These are phyloP conservation scores for Epicoccum nigrum DNA, from an alignment of 2,329 filamentous ascomycete species.

Conservation along the genomic window DNA sequence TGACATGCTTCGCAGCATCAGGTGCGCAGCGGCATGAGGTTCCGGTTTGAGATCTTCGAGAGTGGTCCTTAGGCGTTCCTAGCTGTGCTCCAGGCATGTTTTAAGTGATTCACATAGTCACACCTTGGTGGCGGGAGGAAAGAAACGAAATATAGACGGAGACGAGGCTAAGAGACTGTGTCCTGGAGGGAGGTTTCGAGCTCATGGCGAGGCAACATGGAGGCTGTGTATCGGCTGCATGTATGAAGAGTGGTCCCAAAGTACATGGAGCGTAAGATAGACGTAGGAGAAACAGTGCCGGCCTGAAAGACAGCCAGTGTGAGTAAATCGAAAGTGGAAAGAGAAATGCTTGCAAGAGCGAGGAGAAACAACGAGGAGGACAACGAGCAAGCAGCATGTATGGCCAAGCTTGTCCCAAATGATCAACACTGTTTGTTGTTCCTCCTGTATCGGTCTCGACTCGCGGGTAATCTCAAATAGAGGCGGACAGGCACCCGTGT, in stretches of 20 bases:
- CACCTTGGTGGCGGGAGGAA: background rate
- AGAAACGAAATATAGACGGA: background rate
- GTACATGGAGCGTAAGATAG: no score
- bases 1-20: background rate
- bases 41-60: background rate
- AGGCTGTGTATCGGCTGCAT: no score
- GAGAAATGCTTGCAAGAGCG: background rate
- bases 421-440: constrained; percentile 8
- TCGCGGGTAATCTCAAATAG: constrained; percentile 11
- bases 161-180: background rate
- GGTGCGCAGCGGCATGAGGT: background rate
- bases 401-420: background rate
- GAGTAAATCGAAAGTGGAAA: background rate
- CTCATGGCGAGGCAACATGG: background rate
- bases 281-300: background rate
- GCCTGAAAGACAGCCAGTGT: background rate
- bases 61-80: background rate
- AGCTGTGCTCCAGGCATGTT: background rate
- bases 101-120: no score
- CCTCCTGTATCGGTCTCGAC: constrained; percentile 9
- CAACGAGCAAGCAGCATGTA: background rate
- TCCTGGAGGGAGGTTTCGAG: background rate
- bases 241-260: background rate
- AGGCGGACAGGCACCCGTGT: constrained; percentile 5
- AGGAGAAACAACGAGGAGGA: background rate